phyloP scores from a whole-genome alignment of 1,284 basidiomycete genomes.

The Mycosarcoma mackinlayi region DNA sequence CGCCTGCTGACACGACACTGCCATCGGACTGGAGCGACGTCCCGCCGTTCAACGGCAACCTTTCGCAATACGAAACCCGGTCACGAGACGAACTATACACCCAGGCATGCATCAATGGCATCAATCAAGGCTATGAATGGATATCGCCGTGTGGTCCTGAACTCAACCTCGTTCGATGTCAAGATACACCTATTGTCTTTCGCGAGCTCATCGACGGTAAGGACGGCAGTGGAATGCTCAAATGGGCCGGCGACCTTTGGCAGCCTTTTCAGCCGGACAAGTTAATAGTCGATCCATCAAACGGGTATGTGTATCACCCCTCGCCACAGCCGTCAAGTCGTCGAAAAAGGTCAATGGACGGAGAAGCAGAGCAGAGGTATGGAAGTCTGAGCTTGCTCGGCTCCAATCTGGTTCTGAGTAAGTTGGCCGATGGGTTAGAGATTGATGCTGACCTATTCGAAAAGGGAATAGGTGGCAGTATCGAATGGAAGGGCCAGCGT shows the following conservation, averaged over 20 bases:
- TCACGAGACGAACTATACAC: slow-evolving; percentile 18
- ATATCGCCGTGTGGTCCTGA: slow-evolving; percentile 65
- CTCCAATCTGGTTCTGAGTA: slow-evolving; percentile 57
- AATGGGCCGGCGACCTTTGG: slow-evolving; percentile 55
- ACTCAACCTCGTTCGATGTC: slow-evolving; percentile 61
- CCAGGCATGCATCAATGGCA: slow-evolving; percentile 20
- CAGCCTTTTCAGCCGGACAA: slow-evolving; percentile 50
- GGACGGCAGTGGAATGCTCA: slow-evolving; percentile 39
- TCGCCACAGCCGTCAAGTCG: slow-evolving; percentile 43
- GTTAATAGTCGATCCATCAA: slow-evolving; percentile 51
- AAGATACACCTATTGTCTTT: slow-evolving; percentile 67
- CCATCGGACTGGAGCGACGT: slow-evolving; percentile 20
- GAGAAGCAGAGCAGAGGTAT: slow-evolving; percentile 15
- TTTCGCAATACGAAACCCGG: slow-evolving; percentile 3
- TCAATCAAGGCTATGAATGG: slow-evolving; percentile 59
- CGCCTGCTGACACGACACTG: slow-evolving; percentile 6
- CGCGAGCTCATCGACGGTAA: slow-evolving; percentile 49
- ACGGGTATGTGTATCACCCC: slow-evolving; percentile 68
- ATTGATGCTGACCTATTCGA: slow-evolving; percentile 37
- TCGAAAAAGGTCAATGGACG: not conserved
- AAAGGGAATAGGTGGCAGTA: slow-evolving; percentile 29
- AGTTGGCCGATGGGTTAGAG: slow-evolving; percentile 51
- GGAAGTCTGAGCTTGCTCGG: slow-evolving; percentile 60
- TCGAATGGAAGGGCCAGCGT: slow-evolving; percentile 37
- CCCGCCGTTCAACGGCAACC: slow-evolving; percentile 28